A percentile compares a stretch with the other conserved stretches of the same genome.
phyloP scores from a whole-genome alignment of 1,139 yeast genomes.

The Pneumocystis wakefieldiae region DNA sequence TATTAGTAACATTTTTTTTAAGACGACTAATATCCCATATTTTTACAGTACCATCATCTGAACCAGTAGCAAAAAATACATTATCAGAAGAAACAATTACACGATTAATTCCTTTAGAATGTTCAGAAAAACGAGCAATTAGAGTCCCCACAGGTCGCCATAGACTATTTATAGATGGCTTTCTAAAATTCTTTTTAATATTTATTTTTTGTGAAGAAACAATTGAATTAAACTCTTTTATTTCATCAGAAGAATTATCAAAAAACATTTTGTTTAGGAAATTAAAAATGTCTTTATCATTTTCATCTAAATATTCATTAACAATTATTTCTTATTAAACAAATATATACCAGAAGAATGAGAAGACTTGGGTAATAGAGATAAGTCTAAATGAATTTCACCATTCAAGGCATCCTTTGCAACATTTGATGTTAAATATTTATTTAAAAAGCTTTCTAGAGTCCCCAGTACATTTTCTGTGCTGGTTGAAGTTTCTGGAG shows the following conservation, averaged over 20 bases:
- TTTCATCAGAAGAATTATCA: conserved; percentile 44
- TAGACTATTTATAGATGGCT: background rate
- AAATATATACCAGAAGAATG: background rate
- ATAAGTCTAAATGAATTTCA: background rate
- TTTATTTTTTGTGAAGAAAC: conserved; percentile 9
- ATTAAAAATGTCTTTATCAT: conserved; percentile 45
- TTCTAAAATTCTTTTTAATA: conserved; percentile 6
- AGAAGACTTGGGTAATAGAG: background rate
- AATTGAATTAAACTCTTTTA: conserved; percentile 51
- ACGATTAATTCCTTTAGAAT: conserved; percentile 37
- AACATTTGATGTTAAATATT: background rate
- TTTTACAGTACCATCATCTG: conserved; percentile 68
- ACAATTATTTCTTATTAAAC: background rate
- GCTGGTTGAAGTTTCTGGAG: background rate
- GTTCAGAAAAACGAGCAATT: conserved; percentile 47
- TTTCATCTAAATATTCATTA: conserved; percentile 28
- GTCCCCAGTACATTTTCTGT: background rate
- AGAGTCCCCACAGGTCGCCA: conserved; percentile 36
- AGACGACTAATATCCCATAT: conserved; percentile 65
- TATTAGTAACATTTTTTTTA: conserved; percentile 48
- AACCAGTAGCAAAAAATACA: conserved; percentile 61
- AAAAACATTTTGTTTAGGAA: conserved; percentile 41
- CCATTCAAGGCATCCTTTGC: background rate
- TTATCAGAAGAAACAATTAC: conserved; percentile 45
- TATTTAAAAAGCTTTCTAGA: background rate